Conservation (phyloP, 1,284 basidiomycete genomes). For the Cystobasidium slooffiae region DNA sequence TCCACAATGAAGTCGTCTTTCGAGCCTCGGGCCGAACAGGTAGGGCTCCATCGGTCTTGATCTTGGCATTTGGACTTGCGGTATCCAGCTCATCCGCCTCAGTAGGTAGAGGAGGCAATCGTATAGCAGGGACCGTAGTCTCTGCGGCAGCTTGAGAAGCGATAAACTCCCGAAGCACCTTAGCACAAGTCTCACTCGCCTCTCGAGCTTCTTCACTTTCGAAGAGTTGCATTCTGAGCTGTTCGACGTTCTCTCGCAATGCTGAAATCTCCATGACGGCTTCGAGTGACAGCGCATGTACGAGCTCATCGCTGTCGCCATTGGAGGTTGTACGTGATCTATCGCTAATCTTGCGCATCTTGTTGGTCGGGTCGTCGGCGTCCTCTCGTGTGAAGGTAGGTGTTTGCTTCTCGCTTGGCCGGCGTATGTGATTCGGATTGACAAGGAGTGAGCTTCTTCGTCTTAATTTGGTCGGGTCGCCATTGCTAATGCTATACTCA, state of each 20-base stretch:
- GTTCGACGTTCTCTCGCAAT: slow-evolving; percentile 67
- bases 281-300: slow-evolving; percentile 61
- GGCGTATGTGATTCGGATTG: slow-evolving; percentile 15
- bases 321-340: slow-evolving; percentile 3
- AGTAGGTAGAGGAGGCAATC: slow-evolving; percentile 65
- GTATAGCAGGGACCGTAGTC: slow-evolving; percentile 32
- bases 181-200: slow-evolving; percentile 83
- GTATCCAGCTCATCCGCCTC: slow-evolving; percentile 48
- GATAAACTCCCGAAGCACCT: slow-evolving; percentile 81
- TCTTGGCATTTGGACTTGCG: slow-evolving; percentile 14
- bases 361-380: neutral
- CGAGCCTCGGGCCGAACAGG: neutral
- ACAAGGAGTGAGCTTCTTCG: slow-evolving; percentile 30
- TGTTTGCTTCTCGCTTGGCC: slow-evolving; percentile 13
- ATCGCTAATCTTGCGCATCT: neutral
- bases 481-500: slow-evolving; percentile 3
- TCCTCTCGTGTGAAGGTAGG: slow-evolving; percentile 7
- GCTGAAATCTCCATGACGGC: slow-evolving; percentile 65
- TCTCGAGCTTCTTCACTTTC: slow-evolving; percentile 81
- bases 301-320: slow-evolving; percentile 55
- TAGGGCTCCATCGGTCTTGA: slow-evolving; percentile 21
- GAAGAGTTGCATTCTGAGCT: slow-evolving; percentile 51
- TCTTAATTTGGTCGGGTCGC: neutral
- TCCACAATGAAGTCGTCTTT: slow-evolving; percentile 32
- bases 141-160: slow-evolving; percentile 56